Percentiles rank a stretch among this genome's conserved stretches.
Conservation (phyloP, 148 eudicot species). For the Rhododendron ferrugineum region DNA sequence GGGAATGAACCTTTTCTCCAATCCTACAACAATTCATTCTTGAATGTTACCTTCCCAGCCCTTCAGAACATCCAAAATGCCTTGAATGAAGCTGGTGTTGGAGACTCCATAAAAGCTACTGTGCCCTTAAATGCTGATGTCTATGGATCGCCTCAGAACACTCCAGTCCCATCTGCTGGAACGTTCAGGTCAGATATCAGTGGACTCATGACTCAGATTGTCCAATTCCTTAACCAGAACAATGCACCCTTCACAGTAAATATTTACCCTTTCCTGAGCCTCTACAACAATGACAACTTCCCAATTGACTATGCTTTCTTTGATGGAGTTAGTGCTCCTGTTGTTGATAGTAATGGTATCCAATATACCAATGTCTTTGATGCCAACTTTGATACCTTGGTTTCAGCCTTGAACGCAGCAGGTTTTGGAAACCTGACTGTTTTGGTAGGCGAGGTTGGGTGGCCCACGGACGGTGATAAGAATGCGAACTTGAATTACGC, state of each 20-base stretch:
- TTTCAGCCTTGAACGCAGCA: slow-evolving; percentile 52
- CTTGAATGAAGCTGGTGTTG: slow-evolving; percentile 63
- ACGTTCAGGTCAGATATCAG: slow-evolving; percentile 57
- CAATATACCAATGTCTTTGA: slow-evolving; percentile 80
- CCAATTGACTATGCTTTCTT: slow-evolving; percentile 87
- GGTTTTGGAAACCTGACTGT: slow-evolving; percentile 39
- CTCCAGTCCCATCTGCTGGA: slow-evolving; percentile 78
- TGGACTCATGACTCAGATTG: slow-evolving; percentile 55
- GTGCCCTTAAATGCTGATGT: slow-evolving; percentile 85
- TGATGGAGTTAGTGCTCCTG: slow-evolving; percentile 52
- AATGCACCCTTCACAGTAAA: slow-evolving; percentile 81
- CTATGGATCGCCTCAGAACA: slow-evolving; percentile 51
- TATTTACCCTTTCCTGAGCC: slow-evolving; percentile 84
- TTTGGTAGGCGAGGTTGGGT: slow-evolving; percentile 86
- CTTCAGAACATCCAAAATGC: slow-evolving; percentile 85
- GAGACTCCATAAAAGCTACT: slow-evolving; percentile 67
- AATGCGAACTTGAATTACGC: slow-evolving; percentile 58
- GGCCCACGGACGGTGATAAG: slow-evolving; percentile 95
- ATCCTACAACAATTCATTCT: slow-evolving; percentile 58
- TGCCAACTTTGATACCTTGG: slow-evolving; percentile 83
- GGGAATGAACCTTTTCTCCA: slow-evolving; percentile 39
- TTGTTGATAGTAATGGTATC: slow-evolving; percentile 43
- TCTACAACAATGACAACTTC: slow-evolving; percentile 59
- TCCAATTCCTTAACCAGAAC: slow-evolving; percentile 54
- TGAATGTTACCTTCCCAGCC: slow-evolving; percentile 63